Percentiles rank a stretch among this genome's conserved stretches.
phyloP scores from a whole-genome alignment of 495 filamentous ascomycete species.

The Cladorrhinum samala region DNA sequence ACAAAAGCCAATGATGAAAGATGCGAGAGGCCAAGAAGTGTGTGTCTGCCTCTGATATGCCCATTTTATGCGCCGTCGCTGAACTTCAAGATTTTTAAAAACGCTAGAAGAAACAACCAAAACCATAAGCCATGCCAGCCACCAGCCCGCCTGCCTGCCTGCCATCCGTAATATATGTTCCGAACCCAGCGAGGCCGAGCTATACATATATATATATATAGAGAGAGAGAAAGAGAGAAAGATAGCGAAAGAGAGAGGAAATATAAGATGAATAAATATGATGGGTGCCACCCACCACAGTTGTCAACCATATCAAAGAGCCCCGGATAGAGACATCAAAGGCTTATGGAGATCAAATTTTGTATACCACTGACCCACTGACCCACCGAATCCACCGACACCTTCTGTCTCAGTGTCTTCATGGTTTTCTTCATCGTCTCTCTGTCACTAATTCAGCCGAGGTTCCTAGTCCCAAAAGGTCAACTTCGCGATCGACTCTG shows the following conservation, averaged over 20 bases:
- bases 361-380: no score
- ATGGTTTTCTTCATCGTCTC: conserved; percentile 15
- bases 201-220: not conserved
- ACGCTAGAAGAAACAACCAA: conserved; percentile 11
- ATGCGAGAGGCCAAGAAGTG: no score
- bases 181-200: no score
- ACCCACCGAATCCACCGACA: no score
- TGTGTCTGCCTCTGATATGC: no score
- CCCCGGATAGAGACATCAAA: no score
- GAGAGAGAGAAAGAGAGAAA: no score
- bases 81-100: conserved; percentile 12
- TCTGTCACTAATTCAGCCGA: conserved; percentile 47
- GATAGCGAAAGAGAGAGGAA: not conserved
- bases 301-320: not conserved
- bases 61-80: conserved; percentile 34
- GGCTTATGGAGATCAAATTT: no score
- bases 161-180: not conserved
- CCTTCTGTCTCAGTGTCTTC: no score
- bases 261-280: not conserved
- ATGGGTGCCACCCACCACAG: not conserved
- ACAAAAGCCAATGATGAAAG: no score
- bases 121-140: conserved; percentile 7
- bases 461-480: conserved; percentile 39
- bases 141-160: not conserved
- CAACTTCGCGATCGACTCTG: conserved; percentile 44